Percentiles rank a stretch among this genome's conserved stretches.
These are phyloP conservation scores for Neurospora sp. DNA, from an alignment of 495 filamentous ascomycete genomes.

Conservation along the genomic window DNA sequence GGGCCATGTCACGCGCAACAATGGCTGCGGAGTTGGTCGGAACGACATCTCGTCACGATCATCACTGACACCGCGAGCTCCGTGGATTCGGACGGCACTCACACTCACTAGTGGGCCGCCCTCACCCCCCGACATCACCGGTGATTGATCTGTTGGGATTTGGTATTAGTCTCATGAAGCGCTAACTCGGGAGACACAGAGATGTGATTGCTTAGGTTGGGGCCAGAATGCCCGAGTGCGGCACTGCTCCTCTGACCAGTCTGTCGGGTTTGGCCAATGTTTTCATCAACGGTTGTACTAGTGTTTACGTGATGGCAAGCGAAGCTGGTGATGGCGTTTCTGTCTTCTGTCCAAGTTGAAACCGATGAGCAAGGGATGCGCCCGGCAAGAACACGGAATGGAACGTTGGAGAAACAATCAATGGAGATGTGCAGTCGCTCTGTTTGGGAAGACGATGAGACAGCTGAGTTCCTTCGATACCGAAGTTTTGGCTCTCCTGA, in stretches of 20 bases:
- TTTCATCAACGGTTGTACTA: background rate
- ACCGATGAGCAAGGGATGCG: background rate
- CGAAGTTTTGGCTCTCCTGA: background rate
- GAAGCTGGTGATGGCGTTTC: background rate
- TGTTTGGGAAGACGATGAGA: background rate
- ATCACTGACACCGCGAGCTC: background rate
- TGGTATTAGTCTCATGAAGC: constrained; percentile 7
- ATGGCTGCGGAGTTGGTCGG: constrained; percentile 2
- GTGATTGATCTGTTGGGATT: background rate
- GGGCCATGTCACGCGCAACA: constrained; percentile 20
- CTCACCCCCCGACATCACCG: background rate
- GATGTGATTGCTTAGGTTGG: background rate
- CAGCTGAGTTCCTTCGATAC: background rate
- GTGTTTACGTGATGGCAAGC: background rate
- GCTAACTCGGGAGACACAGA: constrained; percentile 11
- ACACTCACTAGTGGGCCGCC: background rate
- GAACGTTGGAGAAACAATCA: background rate
- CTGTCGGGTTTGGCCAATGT: background rate
- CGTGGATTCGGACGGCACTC: background rate
- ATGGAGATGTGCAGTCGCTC: background rate
- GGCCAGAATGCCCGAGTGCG: background rate
- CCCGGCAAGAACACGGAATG: background rate
- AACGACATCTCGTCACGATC: constrained; percentile 9
- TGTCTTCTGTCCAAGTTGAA: background rate
- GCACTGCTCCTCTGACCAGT: background rate